Conservation (phyloP, 805 yeast genomes). For the Ogataea glucozyma region DNA sequence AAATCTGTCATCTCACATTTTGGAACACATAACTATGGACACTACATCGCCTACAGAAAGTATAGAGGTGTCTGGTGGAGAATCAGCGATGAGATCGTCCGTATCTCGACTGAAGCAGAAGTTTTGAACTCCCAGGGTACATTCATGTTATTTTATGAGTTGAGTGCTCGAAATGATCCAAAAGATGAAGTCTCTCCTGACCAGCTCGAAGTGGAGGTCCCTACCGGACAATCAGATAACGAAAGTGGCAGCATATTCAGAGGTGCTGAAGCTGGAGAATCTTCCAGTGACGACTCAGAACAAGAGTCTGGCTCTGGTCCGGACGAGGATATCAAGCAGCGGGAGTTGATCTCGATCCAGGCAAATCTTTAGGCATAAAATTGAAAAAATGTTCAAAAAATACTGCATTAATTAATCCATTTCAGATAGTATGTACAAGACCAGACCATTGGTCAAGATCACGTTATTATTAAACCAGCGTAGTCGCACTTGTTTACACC, state of each 20-base stretch:
- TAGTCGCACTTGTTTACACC: slow-evolving; percentile 3
- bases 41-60: slow-evolving; percentile 85
- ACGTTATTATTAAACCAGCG: too few relatives aligned
- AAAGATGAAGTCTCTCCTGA: slow-evolving; percentile 17
- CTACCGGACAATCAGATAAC: slow-evolving; percentile 6
- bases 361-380: slow-evolving; percentile 17
- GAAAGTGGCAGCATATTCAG: slow-evolving; percentile 8
- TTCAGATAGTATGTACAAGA: slow-evolving; percentile 3
- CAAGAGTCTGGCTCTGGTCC: slow-evolving; percentile 5
- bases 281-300: too few relatives aligned
- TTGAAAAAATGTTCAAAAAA: too few relatives aligned
- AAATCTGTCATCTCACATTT: slow-evolving; percentile 89
- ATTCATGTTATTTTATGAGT: slow-evolving; percentile 89
- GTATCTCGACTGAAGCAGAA: slow-evolving; percentile 76
- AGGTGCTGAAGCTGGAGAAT: slow-evolving; percentile 8
- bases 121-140: slow-evolving; percentile 84
- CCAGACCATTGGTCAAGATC: too few relatives aligned
- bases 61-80: slow-evolving; percentile 92
- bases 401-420: slow-evolving; percentile 4
- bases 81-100: slow-evolving; percentile 85
- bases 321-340: slow-evolving; percentile 23
- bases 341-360: slow-evolving; percentile 23
- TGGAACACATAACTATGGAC: slow-evolving; percentile 98
- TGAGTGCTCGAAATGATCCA: slow-evolving; percentile 30
- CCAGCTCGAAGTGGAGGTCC: slow-evolving; percentile 10